Conservation (phyloP, 345 rosid species). For the Erodium maritimum region DNA sequence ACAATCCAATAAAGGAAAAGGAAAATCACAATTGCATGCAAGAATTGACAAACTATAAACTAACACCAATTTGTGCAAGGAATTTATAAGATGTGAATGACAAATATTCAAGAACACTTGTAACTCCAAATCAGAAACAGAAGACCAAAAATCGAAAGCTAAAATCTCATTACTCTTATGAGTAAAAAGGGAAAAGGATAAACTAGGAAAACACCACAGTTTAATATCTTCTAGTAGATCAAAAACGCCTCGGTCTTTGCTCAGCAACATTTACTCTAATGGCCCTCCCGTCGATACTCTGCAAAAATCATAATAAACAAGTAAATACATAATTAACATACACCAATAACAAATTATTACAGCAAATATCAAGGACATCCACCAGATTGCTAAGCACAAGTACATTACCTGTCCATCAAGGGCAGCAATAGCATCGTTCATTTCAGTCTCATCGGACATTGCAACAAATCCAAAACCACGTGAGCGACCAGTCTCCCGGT, state of each 20-base stretch:
- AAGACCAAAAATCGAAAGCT: too few species aligned
- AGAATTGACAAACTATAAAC: too few species aligned
- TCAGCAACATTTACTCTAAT: constrained; percentile 35
- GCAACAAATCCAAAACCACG: constrained; percentile 93
- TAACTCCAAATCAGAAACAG: too few species aligned
- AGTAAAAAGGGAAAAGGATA: not conserved
- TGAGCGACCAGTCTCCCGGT: constrained; percentile 85
- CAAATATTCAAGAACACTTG: too few species aligned
- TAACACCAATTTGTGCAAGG: too few species aligned
- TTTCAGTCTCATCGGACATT: constrained; percentile 61
- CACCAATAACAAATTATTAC: not conserved
- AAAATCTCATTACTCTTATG: too few species aligned
- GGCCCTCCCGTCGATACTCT: constrained; percentile 40
- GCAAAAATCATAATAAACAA: constrained; percentile 14
- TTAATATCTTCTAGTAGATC: not conserved
- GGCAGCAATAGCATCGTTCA: constrained; percentile 82
- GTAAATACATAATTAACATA: constrained; percentile 1
- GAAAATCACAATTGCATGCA: too few species aligned
- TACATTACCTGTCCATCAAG: constrained; percentile 78
- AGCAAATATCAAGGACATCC: too few species aligned
- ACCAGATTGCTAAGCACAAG: too few species aligned
- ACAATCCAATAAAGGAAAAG: too few species aligned
- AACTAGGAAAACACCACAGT: not conserved
- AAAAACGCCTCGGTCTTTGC: constrained; percentile 17
- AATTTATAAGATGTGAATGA: too few species aligned